Base-by-base conservation (phyloP, 768 basidiomycete genomes). In the Rubroboletus pulcherrimus region DNA sequence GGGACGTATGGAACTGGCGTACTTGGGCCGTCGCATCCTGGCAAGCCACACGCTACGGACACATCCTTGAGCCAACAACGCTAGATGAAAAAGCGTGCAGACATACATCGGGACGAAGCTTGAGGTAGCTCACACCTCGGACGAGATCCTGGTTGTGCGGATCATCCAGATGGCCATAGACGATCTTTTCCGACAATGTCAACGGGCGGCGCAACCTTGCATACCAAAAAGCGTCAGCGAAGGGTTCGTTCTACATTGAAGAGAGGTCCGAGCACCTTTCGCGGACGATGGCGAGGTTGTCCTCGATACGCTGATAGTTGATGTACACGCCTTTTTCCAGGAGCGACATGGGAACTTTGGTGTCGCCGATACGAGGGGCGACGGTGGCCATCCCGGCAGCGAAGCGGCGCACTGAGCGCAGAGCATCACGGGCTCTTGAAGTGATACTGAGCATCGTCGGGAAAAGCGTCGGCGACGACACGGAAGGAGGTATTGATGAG, bases 101-200 rank as follows among this genome's bases (percentile, higher is more conserved):
- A 84, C 93, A 65, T 70, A 96, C 96, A 77, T 98, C 97, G 38
- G 97, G 96, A 61, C 97, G 86, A 43, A 99, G 87, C 78, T 93
- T 98, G 74, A 99, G 86, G 78, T 99, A 98, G 71, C 92, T 95
- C 51, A 81, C 81, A 54, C 97, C 97, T 49, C 96, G 89, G 56
- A 83, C 82, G 68, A 99, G 90, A 67, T 95, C 91, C 73, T 94
- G 92, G 66, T 85, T 82, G 63, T 87, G 86, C 51, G 96, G 86
- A 75, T 98, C 91, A 74, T 98, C 96, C 64, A 98, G 82, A 78
- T 99, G 97, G 54, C 97, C 97, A 73, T 99, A 99, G 39, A 98
- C 79, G 68, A 97, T 89, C 84, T 98, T 97, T 75, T 98, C 95
- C 56, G 95, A 94, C 64, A 96, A 75, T 15, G 95, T 97, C 73